These are phyloP conservation scores for Caryopteris hybrid DNA, from an alignment of 305 asterid genomes.

Conservation along the genomic window DNA sequence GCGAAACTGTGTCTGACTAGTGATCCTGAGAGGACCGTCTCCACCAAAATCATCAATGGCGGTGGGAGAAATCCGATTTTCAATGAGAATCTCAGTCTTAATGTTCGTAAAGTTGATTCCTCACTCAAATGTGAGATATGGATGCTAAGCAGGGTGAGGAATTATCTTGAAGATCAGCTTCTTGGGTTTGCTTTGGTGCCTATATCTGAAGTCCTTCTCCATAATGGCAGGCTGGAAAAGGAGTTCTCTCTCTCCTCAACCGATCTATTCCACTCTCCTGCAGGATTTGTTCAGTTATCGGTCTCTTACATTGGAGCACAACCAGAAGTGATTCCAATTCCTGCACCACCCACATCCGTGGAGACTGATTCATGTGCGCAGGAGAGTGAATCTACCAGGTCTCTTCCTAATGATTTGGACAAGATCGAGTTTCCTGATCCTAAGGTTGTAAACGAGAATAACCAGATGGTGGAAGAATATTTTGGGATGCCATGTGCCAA, in stretches of 20 bases:
- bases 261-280: slow-evolving; percentile 96
- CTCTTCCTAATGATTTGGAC: slow-evolving; percentile 49
- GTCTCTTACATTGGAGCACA: slow-evolving; percentile 55
- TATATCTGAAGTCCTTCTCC: slow-evolving; percentile 58
- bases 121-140: slow-evolving; percentile 92
- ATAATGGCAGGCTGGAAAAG: slow-evolving; percentile 64
- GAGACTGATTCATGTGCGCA: slow-evolving; percentile 27
- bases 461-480: slow-evolving; percentile 87
- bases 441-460: slow-evolving; percentile 65
- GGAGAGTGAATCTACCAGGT: slow-evolving; percentile 34
- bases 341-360: slow-evolving; percentile 36
- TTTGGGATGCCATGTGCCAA: slow-evolving; percentile 50
- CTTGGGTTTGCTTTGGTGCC: slow-evolving; percentile 94
- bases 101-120: slow-evolving; percentile 54
- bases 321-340: slow-evolving; percentile 66
- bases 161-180: slow-evolving; percentile 93
- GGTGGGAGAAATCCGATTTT: slow-evolving; percentile 90
- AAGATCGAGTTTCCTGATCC: slow-evolving; percentile 98
- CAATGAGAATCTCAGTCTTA: slow-evolving; percentile 56
- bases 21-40: slow-evolving; percentile 67
- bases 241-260: slow-evolving; percentile 91
- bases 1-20: slow-evolving; percentile 82
- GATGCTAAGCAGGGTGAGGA: slow-evolving; percentile 96
- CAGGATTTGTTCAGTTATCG: slow-evolving; percentile 83
- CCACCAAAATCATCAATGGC: slow-evolving; percentile 80